Evolutionary conservation across 495 filamentous ascomycete species (phyloP), one percentile per base, ranked within the genome.

Genomic region (Aspergillus conjunctus): DNA sequence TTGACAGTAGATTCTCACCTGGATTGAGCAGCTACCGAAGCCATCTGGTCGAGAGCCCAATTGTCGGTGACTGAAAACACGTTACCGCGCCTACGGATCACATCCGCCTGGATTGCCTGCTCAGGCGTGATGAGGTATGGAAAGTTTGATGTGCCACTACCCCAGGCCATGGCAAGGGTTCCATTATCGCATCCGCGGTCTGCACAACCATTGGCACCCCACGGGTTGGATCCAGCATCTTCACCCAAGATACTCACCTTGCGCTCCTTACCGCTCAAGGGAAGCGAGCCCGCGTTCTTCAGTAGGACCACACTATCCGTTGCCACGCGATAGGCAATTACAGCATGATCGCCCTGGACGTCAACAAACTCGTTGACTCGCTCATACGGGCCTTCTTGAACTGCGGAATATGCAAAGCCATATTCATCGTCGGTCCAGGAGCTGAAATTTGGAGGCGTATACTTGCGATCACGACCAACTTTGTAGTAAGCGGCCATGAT

Each of bases 401-500:
- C 88, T 26, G 79, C 79, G 62, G 69, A 79, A 73, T 96, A 86
- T 34, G 84, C 67, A 54, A 83, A 87, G 20, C 90, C 91, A 62
- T 82, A 90, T 4, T 91, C 93, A 59, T 91, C 86, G 0, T 68
- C 61, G 7, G 88, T 93, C 92, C 93, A 97, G 7, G 91, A 90
- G 71, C 88, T 87, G 75, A 97, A 96, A 79, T 93, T 97, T 68
- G 89, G 86, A 22, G 87, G 87, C 15, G 85, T 80, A 44, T 82
- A 76, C 37, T 80, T 66, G 22, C 76, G 75, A 43, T 88, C 88
- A 62, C 87, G 85, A 56, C 90, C 91, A 56, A 96, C 91, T 74
- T 92, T 93, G 81, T 92, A 98, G 74, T 88, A 95, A 22, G 93
- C 88, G 37, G 93, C 86, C 87, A 97, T 93, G 68, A 97, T 97